These are phyloP conservation scores for Tilletiopsis washingtonensis DNA, from an alignment of 1,284 basidiomycete species.

Conservation along the genomic window DNA sequence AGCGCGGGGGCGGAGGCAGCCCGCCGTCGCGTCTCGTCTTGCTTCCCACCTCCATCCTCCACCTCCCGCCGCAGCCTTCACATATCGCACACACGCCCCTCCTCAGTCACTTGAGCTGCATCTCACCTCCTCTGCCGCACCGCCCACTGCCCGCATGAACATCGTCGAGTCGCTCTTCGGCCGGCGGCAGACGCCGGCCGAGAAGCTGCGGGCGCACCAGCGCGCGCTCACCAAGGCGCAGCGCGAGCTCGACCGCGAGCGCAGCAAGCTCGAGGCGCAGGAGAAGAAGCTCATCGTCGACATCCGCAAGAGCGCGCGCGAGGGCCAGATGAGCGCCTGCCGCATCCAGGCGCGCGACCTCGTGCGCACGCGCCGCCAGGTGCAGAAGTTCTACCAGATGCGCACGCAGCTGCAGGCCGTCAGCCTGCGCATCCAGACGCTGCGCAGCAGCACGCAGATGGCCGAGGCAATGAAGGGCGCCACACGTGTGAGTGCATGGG, in stretches of 20 bases:
- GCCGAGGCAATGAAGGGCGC: constrained; percentile 98
- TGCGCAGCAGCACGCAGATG: constrained; percentile 97
- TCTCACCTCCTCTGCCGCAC: not conserved
- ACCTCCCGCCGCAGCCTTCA: too few relatives aligned
- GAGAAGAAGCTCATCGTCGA: constrained; percentile 58
- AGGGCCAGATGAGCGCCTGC: constrained; percentile 82
- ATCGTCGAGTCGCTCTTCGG: constrained; percentile 58
- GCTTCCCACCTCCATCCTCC: too few relatives aligned
- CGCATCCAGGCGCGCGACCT: constrained; percentile 99
- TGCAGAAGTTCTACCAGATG: constrained; percentile 99
- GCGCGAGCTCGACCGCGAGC: constrained; percentile 90
- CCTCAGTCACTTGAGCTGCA: too few relatives aligned
- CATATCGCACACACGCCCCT: too few relatives aligned
- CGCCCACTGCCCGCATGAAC: constrained; percentile 5
- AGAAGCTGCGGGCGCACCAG: constrained; percentile 91
- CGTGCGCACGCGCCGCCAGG: constrained; percentile 84
- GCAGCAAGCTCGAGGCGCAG: constrained; percentile 84
- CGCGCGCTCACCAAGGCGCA: constrained; percentile 91
- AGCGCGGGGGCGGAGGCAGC: too few relatives aligned
- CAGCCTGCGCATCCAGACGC: constrained; percentile 85
- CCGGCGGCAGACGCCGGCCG: constrained; percentile 84
- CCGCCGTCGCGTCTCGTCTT: too few relatives aligned
- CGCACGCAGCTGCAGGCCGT: constrained; percentile 96
- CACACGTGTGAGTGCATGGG: constrained; percentile 59
- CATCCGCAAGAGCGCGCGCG: constrained; percentile 92